Percentiles rank a stretch among this genome's conserved stretches.
phyloP scores from a whole-genome alignment of 768 basidiomycete species.

The Peribolospora baueri region DNA sequence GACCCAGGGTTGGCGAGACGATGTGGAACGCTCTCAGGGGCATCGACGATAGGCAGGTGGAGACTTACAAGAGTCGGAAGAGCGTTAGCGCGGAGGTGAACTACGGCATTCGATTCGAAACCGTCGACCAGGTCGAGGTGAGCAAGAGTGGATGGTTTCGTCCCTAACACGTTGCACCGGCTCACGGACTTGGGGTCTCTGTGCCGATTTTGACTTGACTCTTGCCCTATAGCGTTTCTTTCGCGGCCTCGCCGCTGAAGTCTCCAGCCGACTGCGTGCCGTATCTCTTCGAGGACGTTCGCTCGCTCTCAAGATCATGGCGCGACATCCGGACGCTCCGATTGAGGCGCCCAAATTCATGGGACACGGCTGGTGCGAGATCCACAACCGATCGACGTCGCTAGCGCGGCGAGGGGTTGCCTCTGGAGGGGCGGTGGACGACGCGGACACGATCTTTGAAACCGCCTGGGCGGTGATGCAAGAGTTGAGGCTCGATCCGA shows the following conservation, averaged over 20 bases:
- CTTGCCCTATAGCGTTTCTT: conserved; percentile 28
- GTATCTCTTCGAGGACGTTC: conserved; percentile 45
- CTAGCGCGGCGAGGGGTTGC: conserved; percentile 28
- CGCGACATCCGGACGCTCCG: conserved; percentile 59
- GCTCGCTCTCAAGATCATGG: conserved; percentile 70
- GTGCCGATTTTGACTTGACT: neutral
- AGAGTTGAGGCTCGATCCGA: conserved; percentile 50
- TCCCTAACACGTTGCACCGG: neutral
- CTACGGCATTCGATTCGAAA: conserved; percentile 83
- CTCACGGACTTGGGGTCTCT: neutral
- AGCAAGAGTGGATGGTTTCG: neutral
- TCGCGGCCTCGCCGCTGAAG: conserved; percentile 49
- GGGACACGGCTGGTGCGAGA: conserved; percentile 67
- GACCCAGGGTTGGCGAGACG: conserved; percentile 57
- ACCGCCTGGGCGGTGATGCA: conserved; percentile 52
- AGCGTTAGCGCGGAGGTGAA: conserved; percentile 89
- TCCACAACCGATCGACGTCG: conserved; percentile 47
- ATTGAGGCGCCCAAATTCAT: conserved; percentile 79
- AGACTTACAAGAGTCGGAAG: conserved; percentile 64
- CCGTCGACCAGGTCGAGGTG: conserved; percentile 48
- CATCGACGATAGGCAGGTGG: conserved; percentile 51
- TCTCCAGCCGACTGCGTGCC: conserved; percentile 42
- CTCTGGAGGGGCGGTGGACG: conserved; percentile 41
- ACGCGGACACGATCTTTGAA: conserved; percentile 43
- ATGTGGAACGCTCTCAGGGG: conserved; percentile 65